Evolutionary conservation across 805 yeast species (phyloP).

Genomic region (Lipomyces starkeyi): DNA sequence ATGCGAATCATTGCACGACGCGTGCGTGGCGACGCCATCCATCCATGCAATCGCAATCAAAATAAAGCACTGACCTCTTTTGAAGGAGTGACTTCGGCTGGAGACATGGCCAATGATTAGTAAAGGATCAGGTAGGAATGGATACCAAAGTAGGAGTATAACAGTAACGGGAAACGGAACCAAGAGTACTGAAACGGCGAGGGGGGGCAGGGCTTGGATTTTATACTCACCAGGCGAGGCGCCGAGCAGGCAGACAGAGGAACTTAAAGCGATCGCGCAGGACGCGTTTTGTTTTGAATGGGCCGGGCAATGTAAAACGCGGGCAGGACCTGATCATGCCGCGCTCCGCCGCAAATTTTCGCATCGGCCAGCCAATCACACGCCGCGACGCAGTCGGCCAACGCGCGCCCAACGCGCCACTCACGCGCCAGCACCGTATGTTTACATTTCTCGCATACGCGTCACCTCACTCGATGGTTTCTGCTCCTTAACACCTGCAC

Average conservation of each 20-base stretch:
- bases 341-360: conserved; percentile 16
- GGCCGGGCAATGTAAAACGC: conserved; percentile 8
- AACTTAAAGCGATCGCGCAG: conserved; percentile 6
- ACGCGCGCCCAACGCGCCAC: conserved; percentile 25
- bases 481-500: neutral
- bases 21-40: neutral
- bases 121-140: neutral
- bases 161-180: neutral
- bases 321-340: neutral
- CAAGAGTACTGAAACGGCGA: neutral
- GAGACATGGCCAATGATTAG: conserved; percentile 18
- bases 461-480: neutral
- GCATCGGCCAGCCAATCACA: conserved; percentile 21
- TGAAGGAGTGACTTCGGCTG: conserved; percentile 35
- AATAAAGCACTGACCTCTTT: conserved; percentile 28
- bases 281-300: conserved; percentile 5
- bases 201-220: neutral
- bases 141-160: neutral
- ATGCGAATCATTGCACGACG: neutral
- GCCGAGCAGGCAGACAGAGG: conserved; percentile 10
- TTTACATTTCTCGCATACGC: neutral
- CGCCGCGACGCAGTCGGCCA: neutral
- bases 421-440: conserved; percentile 2
- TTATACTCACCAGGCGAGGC: neutral
- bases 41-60: neutral